A percentile compares a stretch with the other conserved stretches of the same genome.
These are phyloP conservation scores for Aegilops umbellulata DNA, from an alignment of 176 grass and related monocot genomes.

Conservation along the genomic window DNA sequence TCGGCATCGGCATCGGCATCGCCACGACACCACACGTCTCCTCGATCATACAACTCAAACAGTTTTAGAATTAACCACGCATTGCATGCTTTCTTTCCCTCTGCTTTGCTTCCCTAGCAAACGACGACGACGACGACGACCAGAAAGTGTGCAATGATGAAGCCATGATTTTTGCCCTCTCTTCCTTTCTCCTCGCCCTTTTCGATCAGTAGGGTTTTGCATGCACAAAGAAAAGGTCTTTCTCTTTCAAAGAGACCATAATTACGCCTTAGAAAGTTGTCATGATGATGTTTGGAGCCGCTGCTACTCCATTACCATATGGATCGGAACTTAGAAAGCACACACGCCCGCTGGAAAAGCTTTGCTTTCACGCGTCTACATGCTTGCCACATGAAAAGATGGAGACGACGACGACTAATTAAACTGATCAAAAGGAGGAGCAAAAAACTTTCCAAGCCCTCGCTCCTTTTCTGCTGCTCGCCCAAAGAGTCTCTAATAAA, in stretches of 20 bases:
- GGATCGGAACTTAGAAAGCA: conserved; percentile 38
- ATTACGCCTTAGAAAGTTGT: conserved; percentile 45
- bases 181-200: neutral
- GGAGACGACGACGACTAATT: conserved; percentile 38
- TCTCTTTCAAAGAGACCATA: neutral
- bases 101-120: neutral
- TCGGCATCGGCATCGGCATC: neutral
- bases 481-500: neutral
- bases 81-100: conserved; percentile 7
- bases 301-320: conserved; percentile 21
- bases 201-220: conserved; percentile 33
- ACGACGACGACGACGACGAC: conserved; percentile 2
- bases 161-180: conserved; percentile 34
- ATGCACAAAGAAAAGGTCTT: conserved; percentile 16
- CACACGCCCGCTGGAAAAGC: conserved; percentile 34
- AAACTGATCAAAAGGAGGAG: conserved; percentile 28
- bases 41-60: neutral
- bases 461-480: conserved; percentile 40
- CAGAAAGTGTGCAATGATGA: conserved; percentile 42
- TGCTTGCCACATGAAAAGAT: conserved; percentile 50
- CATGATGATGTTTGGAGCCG: conserved; percentile 39
- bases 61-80: conserved; percentile 1
- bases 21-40: conserved; percentile 14
- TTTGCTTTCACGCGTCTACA: conserved; percentile 24
- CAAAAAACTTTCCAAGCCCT: conserved; percentile 31